These are phyloP conservation scores for Sclerotinia glacialis DNA, from an alignment of 2,329 filamentous ascomycete genomes.

Conservation along the genomic window DNA sequence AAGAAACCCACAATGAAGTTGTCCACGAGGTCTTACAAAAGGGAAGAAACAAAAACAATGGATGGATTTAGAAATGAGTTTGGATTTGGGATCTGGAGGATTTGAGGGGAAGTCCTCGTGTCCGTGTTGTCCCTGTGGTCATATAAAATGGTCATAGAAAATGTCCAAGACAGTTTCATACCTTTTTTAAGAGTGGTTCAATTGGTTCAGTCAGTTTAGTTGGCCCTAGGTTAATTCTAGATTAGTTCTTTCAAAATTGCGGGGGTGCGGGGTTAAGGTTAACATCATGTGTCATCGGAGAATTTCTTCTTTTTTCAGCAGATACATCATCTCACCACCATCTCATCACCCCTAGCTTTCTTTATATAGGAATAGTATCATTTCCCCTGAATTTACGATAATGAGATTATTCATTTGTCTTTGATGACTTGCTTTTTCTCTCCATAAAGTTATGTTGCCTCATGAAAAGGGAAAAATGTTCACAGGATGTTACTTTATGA, in stretches of 20 bases:
- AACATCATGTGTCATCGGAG: slow-evolving; percentile 6
- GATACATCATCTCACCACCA: neutral
- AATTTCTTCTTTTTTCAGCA: neutral
- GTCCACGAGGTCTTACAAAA: slow-evolving; percentile 8
- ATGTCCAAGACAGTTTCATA: neutral
- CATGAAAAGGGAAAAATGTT: neutral
- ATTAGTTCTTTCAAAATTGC: neutral
- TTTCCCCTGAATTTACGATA: neutral
- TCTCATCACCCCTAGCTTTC: neutral
- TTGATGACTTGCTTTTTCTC: neutral
- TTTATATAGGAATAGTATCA: slow-evolving; percentile 1
- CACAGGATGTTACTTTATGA: neutral
- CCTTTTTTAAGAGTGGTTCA: neutral
- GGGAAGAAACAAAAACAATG: neutral
- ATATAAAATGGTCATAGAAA: neutral
- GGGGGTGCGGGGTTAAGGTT: neutral
- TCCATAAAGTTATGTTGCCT: no score
- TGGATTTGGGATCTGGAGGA: no score
- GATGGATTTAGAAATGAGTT: neutral
- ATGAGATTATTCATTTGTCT: neutral
- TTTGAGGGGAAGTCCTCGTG: neutral
- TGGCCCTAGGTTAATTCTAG: neutral
- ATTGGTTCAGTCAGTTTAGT: no score
- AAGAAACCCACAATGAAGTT: neutral
- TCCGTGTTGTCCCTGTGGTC: no score